Percentiles rank a stretch among this genome's conserved stretches.
These are phyloP conservation scores for Fusarium tricinctum DNA, from an alignment of 2,329 filamentous ascomycete species.

Conservation along the genomic window DNA sequence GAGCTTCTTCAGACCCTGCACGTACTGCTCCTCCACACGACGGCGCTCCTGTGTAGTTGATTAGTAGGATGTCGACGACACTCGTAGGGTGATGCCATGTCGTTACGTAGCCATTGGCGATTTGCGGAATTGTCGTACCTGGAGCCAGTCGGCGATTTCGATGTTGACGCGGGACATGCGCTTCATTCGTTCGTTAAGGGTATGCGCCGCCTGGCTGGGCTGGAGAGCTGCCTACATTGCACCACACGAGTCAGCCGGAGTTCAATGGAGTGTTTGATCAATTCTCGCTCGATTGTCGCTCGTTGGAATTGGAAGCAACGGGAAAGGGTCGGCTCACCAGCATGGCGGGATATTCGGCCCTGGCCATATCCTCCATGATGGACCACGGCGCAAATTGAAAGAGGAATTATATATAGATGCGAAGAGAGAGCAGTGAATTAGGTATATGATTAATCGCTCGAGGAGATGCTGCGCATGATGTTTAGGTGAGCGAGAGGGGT, in stretches of 20 bases:
- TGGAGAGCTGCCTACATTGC: conserved; percentile 78
- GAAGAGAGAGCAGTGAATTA: conserved; percentile 21
- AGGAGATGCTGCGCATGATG: conserved; percentile 34
- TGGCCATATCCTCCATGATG: conserved; percentile 81
- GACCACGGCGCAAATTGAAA: conserved; percentile 51
- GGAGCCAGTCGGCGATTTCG: conserved; percentile 96
- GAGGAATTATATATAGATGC: conserved; percentile 37
- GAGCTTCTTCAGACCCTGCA: conserved; percentile 84
- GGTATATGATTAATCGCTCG: conserved; percentile 36
- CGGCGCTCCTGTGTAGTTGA: conserved; percentile 80
- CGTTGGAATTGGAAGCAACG: conserved; percentile 4
- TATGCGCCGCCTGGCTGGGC: conserved; percentile 83
- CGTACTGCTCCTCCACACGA: conserved; percentile 91
- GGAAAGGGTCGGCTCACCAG: conserved; percentile 74
- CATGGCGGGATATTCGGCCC: conserved; percentile 93
- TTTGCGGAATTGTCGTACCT: conserved; percentile 70
- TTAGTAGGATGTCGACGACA: conserved; percentile 20
- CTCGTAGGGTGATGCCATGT: background rate
- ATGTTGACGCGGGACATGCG: conserved; percentile 87
- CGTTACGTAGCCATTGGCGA: conserved; percentile 23
- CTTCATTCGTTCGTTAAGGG: conserved; percentile 88
- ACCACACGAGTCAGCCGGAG: conserved; percentile 38
- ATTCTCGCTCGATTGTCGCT: background rate
- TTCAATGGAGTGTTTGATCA: background rate
- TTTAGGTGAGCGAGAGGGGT: conserved; percentile 37